Evolutionary conservation across 2,329 filamentous ascomycete species (phyloP).

Genomic region (Kalmusia sp.): DNA sequence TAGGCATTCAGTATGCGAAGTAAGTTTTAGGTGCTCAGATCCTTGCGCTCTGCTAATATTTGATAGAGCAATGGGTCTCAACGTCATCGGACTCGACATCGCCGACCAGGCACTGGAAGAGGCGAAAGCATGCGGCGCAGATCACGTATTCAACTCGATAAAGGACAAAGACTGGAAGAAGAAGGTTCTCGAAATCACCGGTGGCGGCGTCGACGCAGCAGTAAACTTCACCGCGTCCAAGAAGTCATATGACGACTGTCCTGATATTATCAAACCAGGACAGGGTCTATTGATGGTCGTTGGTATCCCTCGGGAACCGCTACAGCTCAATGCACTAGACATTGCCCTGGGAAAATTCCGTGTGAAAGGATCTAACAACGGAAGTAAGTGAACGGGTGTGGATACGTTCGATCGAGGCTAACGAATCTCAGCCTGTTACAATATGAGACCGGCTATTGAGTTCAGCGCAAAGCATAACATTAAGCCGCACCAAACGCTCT

Average conservation of each 20-base stretch:
- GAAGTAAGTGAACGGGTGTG: slow-evolving; percentile 29
- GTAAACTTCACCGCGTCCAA: slow-evolving; percentile 43
- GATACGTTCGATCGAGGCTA: slow-evolving; percentile 52
- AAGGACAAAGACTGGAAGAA: slow-evolving; percentile 36
- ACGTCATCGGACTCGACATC: slow-evolving; percentile 40
- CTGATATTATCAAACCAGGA: slow-evolving; percentile 37
- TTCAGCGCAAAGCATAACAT: slow-evolving; percentile 44
- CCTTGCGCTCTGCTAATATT: slow-evolving; percentile 1
- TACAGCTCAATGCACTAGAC: slow-evolving; percentile 41
- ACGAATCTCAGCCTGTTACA: slow-evolving; percentile 48
- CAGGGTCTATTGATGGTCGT: slow-evolving; percentile 43
- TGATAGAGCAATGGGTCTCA: slow-evolving; percentile 36
- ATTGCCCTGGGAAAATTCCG: slow-evolving; percentile 36
- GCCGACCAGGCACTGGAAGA: slow-evolving; percentile 37
- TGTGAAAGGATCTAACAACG: slow-evolving; percentile 42
- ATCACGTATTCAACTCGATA: slow-evolving; percentile 40
- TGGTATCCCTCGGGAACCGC: slow-evolving; percentile 39
- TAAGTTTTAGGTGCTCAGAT: slow-evolving; percentile 4
- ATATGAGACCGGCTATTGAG: slow-evolving; percentile 42
- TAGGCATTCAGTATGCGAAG: slow-evolving; percentile 43
- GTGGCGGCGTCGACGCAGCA: slow-evolving; percentile 37
- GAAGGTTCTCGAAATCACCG: slow-evolving; percentile 37
- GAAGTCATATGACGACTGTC: slow-evolving; percentile 42
- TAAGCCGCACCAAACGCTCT: slow-evolving; percentile 36
- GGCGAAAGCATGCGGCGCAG: slow-evolving; percentile 38